Conservation (phyloP, 352 stramenopile species). For the Stramenopiles sp. region DNA sequence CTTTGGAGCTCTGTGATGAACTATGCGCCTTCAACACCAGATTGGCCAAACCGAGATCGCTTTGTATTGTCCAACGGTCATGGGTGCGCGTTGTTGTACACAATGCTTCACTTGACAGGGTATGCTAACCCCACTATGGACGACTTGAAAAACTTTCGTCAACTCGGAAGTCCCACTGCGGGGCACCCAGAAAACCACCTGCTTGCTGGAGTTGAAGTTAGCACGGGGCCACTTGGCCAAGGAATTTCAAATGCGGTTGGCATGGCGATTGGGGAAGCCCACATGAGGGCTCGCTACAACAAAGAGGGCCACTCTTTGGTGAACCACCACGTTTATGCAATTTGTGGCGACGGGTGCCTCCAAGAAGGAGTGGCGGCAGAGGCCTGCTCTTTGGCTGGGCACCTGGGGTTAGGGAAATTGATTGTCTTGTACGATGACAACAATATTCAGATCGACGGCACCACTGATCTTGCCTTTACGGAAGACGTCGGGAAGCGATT, state of each 20-base stretch:
- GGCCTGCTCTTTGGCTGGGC: constrained; percentile 80
- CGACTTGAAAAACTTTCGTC: constrained; percentile 91
- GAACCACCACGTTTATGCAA: constrained; percentile 95
- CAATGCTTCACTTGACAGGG: constrained; percentile 92
- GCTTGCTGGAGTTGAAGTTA: constrained; percentile 71
- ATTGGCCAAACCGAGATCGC: constrained; percentile 85
- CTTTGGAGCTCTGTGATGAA: constrained; percentile 79
- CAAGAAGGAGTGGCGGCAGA: constrained; percentile 93
- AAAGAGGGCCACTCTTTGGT: constrained; percentile 75
- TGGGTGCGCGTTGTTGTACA: constrained; percentile 93
- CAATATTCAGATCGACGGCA: constrained; percentile 95
- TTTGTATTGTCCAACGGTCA: constrained; percentile 98
- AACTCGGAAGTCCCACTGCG: constrained; percentile 78
- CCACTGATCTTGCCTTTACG: constrained; percentile 85
- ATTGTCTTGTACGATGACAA: constrained; percentile 99
- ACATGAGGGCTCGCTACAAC: constrained; percentile 95
- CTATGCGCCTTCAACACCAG: constrained; percentile 46
- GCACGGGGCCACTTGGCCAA: constrained; percentile 83
- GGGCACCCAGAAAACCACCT: constrained; percentile 92
- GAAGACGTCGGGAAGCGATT: constrained; percentile 93
- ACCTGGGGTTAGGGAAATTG: constrained; percentile 90
- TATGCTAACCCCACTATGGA: constrained; percentile 63
- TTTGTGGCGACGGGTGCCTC: constrained; percentile 95
- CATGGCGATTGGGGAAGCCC: constrained; percentile 86
- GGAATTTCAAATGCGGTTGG: constrained; percentile 95